Conservation (phyloP, 352 stramenopile genomes). For the Pythium aristosporum region DNA sequence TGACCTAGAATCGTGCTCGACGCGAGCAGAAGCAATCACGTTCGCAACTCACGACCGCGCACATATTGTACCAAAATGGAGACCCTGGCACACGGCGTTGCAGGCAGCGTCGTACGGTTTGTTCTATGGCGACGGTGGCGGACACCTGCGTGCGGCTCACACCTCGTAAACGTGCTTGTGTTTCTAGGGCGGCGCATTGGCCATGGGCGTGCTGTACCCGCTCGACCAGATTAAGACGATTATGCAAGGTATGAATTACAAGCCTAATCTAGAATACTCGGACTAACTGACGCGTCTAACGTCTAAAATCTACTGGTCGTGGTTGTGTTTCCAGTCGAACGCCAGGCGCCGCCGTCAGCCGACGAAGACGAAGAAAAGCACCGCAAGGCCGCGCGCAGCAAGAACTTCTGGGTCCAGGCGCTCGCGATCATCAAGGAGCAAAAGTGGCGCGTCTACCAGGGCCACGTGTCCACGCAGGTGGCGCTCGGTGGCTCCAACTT, state of each 20-base stretch:
- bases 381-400: conserved; percentile 21
- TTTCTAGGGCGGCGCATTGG: conserved; percentile 58
- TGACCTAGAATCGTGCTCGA: not conserved
- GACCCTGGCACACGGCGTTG: conserved; percentile 64
- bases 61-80: conserved; percentile 39
- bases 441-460: conserved; percentile 75
- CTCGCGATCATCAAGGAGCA: conserved; percentile 57
- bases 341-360: conserved; percentile 12
- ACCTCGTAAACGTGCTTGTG: not conserved
- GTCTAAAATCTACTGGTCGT: not conserved
- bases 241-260: conserved; percentile 54
- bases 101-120: conserved; percentile 60
- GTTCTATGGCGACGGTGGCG: too few relatives aligned
- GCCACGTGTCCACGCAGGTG: conserved; percentile 77
- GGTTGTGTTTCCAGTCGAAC: conserved; percentile 16
- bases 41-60: conserved; percentile 1
- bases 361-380: conserved; percentile 17
- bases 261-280: not conserved
- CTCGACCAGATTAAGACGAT: conserved; percentile 88
- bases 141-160: not conserved
- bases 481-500: conserved; percentile 79
- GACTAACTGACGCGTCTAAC: not conserved
- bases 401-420: conserved; percentile 44
- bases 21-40: not conserved
- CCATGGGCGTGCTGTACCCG: conserved; percentile 80